These are phyloP conservation scores for Monilinia fructicola DNA, from an alignment of 2,329 filamentous ascomycete species.

Conservation along the genomic window DNA sequence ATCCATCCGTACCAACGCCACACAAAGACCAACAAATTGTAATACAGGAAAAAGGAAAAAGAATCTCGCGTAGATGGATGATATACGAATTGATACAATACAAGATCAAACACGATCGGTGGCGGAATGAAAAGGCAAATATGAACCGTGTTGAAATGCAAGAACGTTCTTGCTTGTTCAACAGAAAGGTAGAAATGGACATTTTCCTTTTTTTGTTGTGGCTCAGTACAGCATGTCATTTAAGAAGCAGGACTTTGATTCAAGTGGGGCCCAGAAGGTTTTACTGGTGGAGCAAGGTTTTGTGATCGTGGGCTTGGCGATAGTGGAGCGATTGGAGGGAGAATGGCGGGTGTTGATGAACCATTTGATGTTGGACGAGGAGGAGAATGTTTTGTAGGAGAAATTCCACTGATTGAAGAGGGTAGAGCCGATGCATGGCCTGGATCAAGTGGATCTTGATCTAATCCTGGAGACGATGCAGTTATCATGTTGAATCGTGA, in stretches of 20 bases:
- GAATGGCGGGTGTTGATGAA: conserved; percentile 45
- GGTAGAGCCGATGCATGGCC: conserved; percentile 36
- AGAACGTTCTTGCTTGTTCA: not conserved
- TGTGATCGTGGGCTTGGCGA: conserved; percentile 58
- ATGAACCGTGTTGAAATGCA: not conserved
- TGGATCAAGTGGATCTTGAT: conserved; percentile 28
- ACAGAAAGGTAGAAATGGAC: not conserved
- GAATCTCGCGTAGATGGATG: not conserved
- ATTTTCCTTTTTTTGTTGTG: not conserved
- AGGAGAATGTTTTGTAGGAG: conserved; percentile 48
- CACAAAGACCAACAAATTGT: not conserved
- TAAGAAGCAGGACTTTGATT: conserved; percentile 4
- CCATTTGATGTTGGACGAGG: conserved; percentile 34
- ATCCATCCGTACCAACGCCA: conserved; percentile 1
- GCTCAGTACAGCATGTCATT: not conserved
- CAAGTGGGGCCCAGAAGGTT: conserved; percentile 42
- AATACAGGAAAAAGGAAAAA: conserved; percentile 2
- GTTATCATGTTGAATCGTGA: conserved; percentile 16
- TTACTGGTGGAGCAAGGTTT: conserved; percentile 61
- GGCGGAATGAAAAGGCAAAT: not conserved
- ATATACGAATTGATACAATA: conserved; percentile 5
- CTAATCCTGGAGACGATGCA: conserved; percentile 24
- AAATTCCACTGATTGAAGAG: conserved; percentile 44
- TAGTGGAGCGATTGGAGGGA: conserved; percentile 58
- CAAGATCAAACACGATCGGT: conserved; percentile 8